These are phyloP conservation scores for Cryptococcus jaspeensis DNA, from an alignment of 1,284 basidiomycete genomes.

Conservation along the genomic window DNA sequence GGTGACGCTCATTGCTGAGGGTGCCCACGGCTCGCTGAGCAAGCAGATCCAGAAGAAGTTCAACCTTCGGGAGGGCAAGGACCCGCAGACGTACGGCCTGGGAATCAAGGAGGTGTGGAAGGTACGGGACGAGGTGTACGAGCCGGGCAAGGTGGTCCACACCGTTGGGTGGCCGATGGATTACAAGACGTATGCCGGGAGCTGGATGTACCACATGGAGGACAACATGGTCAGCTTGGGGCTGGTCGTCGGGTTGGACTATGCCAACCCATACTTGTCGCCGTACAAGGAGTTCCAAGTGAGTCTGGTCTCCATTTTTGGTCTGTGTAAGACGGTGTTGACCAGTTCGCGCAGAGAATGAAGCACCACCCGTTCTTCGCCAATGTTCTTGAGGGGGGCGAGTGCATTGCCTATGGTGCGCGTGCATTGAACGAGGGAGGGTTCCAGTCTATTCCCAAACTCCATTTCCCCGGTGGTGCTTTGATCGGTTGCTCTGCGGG, in stretches of 20 bases:
- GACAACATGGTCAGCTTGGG: slow-evolving; percentile 88
- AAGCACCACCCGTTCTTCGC: slow-evolving; percentile 96
- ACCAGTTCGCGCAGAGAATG: slow-evolving; percentile 71
- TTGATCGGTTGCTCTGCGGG: slow-evolving; percentile 94
- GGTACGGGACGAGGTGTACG: slow-evolving; percentile 71
- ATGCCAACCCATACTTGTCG: slow-evolving; percentile 88
- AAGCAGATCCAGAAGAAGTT: slow-evolving; percentile 80
- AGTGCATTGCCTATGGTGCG: slow-evolving; percentile 86
- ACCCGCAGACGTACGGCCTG: slow-evolving; percentile 95
- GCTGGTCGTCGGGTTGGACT: slow-evolving; percentile 91
- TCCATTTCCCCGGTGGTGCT: slow-evolving; percentile 94
- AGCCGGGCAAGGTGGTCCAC: slow-evolving; percentile 85
- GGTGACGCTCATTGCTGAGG: slow-evolving; percentile 93
- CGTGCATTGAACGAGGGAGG: slow-evolving; percentile 93
- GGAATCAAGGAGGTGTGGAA: slow-evolving; percentile 99
- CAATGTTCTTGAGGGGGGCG: slow-evolving; percentile 71
- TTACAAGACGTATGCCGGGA: slow-evolving; percentile 84
- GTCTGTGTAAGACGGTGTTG: not conserved
- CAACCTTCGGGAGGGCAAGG: slow-evolving; percentile 69
- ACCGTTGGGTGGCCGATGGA: slow-evolving; percentile 93
- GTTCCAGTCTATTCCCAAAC: slow-evolving; percentile 84
- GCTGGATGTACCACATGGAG: slow-evolving; percentile 95
- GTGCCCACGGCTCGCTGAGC: slow-evolving; percentile 87
- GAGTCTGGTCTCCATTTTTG: slow-evolving; percentile 1
- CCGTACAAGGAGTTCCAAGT: slow-evolving; percentile 94